Base-by-base conservation (phyloP, 495 filamentous ascomycete genomes). In the Trichodelitschia bisporula region DNA sequence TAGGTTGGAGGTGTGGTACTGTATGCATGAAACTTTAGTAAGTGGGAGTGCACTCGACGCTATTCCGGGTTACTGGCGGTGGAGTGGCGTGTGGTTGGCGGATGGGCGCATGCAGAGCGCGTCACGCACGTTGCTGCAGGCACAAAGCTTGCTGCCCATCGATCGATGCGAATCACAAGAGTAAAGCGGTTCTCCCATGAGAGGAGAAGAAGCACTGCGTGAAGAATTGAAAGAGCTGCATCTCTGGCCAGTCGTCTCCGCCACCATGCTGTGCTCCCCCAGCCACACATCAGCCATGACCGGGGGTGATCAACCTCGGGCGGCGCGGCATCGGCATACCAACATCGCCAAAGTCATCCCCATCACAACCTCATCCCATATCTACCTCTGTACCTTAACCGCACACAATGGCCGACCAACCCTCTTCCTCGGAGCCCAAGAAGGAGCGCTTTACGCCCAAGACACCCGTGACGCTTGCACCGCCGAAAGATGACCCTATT, bases 401-500 rank as follows among this genome's bases (percentile, higher is more conserved):
- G n/a, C n/a, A n/a, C n/a, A n/a, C n/a, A 30, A 45, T 42, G 41
- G 31, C 36, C 17, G 38, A n/a, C n/a, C n/a, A n/a, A n/a, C n/a
- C n/a, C n/a, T n/a, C n/a, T n/a, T n/a, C n/a, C n/a, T 32, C 24
- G 26, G 33, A 71, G 59, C 47, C 63, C 12, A 69, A 66, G 40
- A 75, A 68, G 14, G n/a, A n/a, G n/a, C 32, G 33, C 33, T 95
- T 95, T 46, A 68, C 71, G 36, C 86, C 86, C 36, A 93, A 90
- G 51, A 55, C 61, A 8, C 70, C 80, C 12, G 72, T 92, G 32
- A 51, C 71, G 39, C 69, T 99, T 28, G 59, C 71, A 30, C 77
- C 80, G 26, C 86, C 86, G 14, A 91, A 84, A 54, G 65, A 80
- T 39, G 84, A 93, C 44, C 66, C 62, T 6, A 91, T 95, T 38